Evolutionary conservation across 2,329 filamentous ascomycete genomes (phyloP), one percentile per base, ranked within the genome.

Genomic region (Colletotrichum sp.): DNA sequence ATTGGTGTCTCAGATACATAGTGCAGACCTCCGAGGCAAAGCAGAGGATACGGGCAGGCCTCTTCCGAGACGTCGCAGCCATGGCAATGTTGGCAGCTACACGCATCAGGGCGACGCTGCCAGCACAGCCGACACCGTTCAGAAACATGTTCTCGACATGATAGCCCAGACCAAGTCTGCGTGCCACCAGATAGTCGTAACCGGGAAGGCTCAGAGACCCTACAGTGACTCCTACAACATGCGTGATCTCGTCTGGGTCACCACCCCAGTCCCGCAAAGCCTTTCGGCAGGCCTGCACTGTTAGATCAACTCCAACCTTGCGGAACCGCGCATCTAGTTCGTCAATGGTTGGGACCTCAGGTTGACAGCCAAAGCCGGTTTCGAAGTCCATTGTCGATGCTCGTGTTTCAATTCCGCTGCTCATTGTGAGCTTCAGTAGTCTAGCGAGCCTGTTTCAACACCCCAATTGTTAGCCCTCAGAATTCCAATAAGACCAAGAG

Each of bases 71-170:
- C 5, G 78, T 36, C 2, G 79, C 74, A 13, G 74, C 72, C 26
- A 72, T 72, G 15, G 79, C 79, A 64, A 79, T 77, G 8, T 72
- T 72, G 62, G 77, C 78, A 39, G 79, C 80, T 8, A 78, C 78
- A 9, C 80, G 78, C 69, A 81, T 69, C 59, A 81, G 79, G 18
- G 83, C 80, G 6, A 86, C 78, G 2, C 85, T 85, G 18, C 85
- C 84, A 2, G 85, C 85, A 49, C 85, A 86, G 0, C 85, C 85
- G 0, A 85, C 83, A 15, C 85, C 85, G 21, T 84, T 80, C 2
- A 86, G 77, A 1, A 86, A 79, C 3, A 80, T 80, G 16, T 84
- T 78, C 26, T 86, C 82, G 6, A 83, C 83, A 12, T 78, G 77
- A n/a, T 76, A 55, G 13, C 55, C 71, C 10, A 86, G 76, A 0